Conservation (phyloP, 495 filamentous ascomycete genomes). For the Evansstolkia leycettana region DNA sequence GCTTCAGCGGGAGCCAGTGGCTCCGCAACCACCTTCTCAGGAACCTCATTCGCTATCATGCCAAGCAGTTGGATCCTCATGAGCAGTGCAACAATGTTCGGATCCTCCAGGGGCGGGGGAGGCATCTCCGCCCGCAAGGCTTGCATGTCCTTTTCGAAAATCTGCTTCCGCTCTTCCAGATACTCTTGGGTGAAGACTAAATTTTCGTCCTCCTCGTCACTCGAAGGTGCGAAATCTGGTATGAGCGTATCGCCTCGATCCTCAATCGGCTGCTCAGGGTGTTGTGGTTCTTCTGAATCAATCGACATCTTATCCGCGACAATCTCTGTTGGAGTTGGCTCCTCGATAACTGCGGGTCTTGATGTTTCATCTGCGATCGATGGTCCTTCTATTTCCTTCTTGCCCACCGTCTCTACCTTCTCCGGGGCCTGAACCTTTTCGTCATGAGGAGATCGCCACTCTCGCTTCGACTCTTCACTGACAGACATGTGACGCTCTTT, state of each 20-base stretch:
- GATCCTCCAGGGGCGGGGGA: slow-evolving; percentile 31
- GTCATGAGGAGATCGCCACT: slow-evolving; percentile 2
- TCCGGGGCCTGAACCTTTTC: slow-evolving; percentile 3
- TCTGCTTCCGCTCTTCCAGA: slow-evolving; percentile 33
- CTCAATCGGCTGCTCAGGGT: slow-evolving; percentile 1
- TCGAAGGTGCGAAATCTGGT: slow-evolving; percentile 22
- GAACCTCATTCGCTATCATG: slow-evolving; percentile 21
- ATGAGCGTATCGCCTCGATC: slow-evolving; percentile 6
- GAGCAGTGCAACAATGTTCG: slow-evolving; percentile 28
- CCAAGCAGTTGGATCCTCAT: slow-evolving; percentile 34
- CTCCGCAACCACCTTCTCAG: slow-evolving; percentile 2
- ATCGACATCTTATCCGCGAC: slow-evolving; percentile 4
- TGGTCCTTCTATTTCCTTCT: slow-evolving; percentile 3
- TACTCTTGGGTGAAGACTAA: slow-evolving; percentile 37
- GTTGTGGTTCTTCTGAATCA: slow-evolving; percentile 2
- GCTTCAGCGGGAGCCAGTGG: slow-evolving; percentile 10
- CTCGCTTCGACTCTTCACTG: slow-evolving; percentile 11
- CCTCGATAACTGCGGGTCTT: not conserved
- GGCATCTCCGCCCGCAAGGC: slow-evolving; percentile 33
- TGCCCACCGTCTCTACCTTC: not conserved
- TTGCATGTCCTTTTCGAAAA: slow-evolving; percentile 35
- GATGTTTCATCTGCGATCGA: not conserved
- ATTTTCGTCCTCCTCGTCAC: slow-evolving; percentile 35
- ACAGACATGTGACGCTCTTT: slow-evolving; percentile 17
- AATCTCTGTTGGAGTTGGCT: not conserved